Percentiles rank a stretch among this genome's conserved stretches.
These are phyloP conservation scores for Hymenoscyphus occultus DNA, from an alignment of 2,329 filamentous ascomycete species.

Conservation along the genomic window DNA sequence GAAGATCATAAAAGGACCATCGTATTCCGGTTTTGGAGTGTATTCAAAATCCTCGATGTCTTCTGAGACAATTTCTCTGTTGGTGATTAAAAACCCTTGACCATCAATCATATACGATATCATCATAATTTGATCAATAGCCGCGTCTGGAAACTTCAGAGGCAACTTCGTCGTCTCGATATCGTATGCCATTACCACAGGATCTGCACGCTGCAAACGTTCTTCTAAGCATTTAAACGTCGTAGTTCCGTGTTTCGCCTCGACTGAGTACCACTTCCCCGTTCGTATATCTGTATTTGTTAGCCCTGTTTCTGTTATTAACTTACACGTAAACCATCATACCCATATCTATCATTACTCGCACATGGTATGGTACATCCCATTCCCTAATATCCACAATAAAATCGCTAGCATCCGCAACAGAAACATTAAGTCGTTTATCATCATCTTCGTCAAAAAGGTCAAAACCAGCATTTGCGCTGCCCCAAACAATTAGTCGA, in stretches of 20 bases:
- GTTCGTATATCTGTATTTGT: slow-evolving; percentile 74
- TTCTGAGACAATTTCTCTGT: slow-evolving; percentile 94
- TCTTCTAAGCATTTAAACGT: slow-evolving; percentile 84
- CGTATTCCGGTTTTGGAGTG: slow-evolving; percentile 94
- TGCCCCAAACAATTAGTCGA: slow-evolving; percentile 37
- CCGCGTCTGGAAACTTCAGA: slow-evolving; percentile 91
- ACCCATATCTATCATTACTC: slow-evolving; percentile 96
- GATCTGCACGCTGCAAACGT: slow-evolving; percentile 84
- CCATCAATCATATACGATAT: slow-evolving; percentile 99
- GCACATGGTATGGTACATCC: slow-evolving; percentile 97
- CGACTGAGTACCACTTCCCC: slow-evolving; percentile 95
- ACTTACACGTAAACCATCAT: slow-evolving; percentile 32
- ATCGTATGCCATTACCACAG: slow-evolving; percentile 98
- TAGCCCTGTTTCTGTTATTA: slow-evolving; percentile 17
- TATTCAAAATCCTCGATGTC: slow-evolving; percentile 98
- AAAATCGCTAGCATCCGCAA: slow-evolving; percentile 90
- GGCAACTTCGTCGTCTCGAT: slow-evolving; percentile 97
- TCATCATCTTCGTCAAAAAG: slow-evolving; percentile 91
- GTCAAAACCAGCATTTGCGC: slow-evolving; percentile 80
- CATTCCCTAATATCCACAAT: slow-evolving; percentile 99
- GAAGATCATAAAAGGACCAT: slow-evolving; percentile 94
- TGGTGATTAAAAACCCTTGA: slow-evolving; percentile 95
- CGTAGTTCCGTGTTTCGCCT: slow-evolving; percentile 86
- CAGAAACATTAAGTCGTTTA: slow-evolving; percentile 69
- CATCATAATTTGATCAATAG: slow-evolving; percentile 99